Conservation (phyloP, 1,284 basidiomycete genomes). For the Apiotrichum akiyoshidainum region DNA sequence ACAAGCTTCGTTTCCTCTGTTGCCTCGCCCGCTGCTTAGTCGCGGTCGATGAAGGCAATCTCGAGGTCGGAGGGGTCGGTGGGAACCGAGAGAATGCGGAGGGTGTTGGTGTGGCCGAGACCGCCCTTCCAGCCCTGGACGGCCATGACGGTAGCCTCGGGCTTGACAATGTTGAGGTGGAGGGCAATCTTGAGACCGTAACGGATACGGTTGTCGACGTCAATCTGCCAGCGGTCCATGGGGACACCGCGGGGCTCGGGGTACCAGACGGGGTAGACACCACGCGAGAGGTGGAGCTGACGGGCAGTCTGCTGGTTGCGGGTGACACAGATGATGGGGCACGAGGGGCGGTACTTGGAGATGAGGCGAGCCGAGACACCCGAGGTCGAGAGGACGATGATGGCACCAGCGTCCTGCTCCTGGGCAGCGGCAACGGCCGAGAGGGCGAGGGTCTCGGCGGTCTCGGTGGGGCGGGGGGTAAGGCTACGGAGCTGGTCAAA, state of each 20-base stretch:
- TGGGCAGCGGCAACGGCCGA: slow-evolving; percentile 90
- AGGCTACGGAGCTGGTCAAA: slow-evolving; percentile 81
- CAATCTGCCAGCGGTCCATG: slow-evolving; percentile 92
- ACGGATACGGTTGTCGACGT: slow-evolving; percentile 62
- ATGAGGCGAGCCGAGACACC: slow-evolving; percentile 94
- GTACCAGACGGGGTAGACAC: slow-evolving; percentile 95
- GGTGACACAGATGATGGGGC: slow-evolving; percentile 95
- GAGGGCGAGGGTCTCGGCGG: slow-evolving; percentile 87
- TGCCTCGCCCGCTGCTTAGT: slow-evolving; percentile 4
- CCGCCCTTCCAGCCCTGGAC: slow-evolving; percentile 99
- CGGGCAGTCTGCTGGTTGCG: slow-evolving; percentile 93
- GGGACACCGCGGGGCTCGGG: slow-evolving; percentile 83
- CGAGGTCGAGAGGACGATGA: slow-evolving; percentile 87
- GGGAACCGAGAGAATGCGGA: slow-evolving; percentile 62
- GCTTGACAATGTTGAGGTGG: slow-evolving; percentile 78
- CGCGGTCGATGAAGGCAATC: slow-evolving; percentile 47
- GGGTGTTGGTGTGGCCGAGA: slow-evolving; percentile 68
- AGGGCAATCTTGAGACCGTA: slow-evolving; percentile 89
- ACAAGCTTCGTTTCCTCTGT: not conserved
- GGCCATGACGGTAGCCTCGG: slow-evolving; percentile 86
- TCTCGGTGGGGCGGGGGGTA: slow-evolving; percentile 81
- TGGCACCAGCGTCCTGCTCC: slow-evolving; percentile 89
- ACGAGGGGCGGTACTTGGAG: slow-evolving; percentile 91
- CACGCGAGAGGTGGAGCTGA: slow-evolving; percentile 94
- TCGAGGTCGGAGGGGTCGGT: slow-evolving; percentile 78